phyloP scores from a whole-genome alignment of 2,329 filamentous ascomycete species.

The Paraphoma chrysanthemicola region DNA sequence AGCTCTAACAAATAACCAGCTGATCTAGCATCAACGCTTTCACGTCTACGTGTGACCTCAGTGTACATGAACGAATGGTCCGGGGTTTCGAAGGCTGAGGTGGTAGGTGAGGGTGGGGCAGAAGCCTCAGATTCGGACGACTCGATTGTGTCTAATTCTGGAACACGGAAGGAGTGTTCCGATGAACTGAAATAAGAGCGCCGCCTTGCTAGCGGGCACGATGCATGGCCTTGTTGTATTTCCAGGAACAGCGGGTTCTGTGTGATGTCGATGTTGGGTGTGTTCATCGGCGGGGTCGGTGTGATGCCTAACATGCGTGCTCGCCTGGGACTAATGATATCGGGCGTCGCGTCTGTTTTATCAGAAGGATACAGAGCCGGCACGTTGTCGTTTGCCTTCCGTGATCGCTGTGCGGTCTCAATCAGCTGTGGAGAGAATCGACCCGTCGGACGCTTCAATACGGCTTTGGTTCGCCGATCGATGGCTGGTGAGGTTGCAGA shows the following conservation, averaged over 20 bases:
- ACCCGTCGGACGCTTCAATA: constrained; percentile 42
- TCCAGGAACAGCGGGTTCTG: constrained; percentile 46
- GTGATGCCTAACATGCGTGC: constrained; percentile 53
- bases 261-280: constrained; percentile 37
- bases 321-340: constrained; percentile 32
- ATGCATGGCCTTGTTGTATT: constrained; percentile 41
- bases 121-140: constrained; percentile 65
- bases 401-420: constrained; percentile 76
- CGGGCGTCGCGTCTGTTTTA: constrained; percentile 75
- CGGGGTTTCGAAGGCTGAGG: constrained; percentile 55
- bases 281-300: constrained; percentile 56
- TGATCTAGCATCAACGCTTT: constrained; percentile 77
- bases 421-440: constrained; percentile 81
- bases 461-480: constrained; percentile 29
- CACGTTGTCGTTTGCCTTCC: constrained; percentile 69
- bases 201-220: constrained; percentile 32
- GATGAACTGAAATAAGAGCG: constrained; percentile 47
- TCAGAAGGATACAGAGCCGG: constrained; percentile 70
- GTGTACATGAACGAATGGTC: constrained; percentile 58
- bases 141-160: constrained; percentile 66
- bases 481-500: constrained; percentile 32
- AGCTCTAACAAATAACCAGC: constrained; percentile 79
- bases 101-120: constrained; percentile 54
- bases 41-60: constrained; percentile 63
- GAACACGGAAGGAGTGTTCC: constrained; percentile 66